Evolutionary conservation across 306 rosid genomes (phyloP).

Genomic region (Leucaena leucocephala): DNA sequence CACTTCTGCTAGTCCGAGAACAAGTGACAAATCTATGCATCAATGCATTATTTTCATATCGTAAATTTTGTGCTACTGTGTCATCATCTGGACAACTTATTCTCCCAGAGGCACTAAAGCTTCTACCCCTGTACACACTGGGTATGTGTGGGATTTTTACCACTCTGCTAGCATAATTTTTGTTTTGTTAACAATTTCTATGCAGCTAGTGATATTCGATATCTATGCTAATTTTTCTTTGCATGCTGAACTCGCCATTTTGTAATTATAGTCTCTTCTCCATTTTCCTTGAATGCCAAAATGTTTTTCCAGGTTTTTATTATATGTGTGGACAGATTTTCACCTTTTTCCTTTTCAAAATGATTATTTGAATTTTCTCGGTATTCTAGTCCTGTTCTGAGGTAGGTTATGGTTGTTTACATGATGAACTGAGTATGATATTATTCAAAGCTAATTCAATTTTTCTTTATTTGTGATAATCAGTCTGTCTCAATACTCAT

Average conservation of each 20-base stretch:
- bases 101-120: constrained; percentile 99
- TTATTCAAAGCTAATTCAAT: constrained; percentile 12
- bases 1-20: constrained; percentile 82
- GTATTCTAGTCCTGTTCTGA: constrained; percentile 22
- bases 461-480: constrained; percentile 27
- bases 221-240: constrained; percentile 11
- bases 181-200: constrained; percentile 12
- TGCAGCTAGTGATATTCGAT: constrained; percentile 24
- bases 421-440: constrained; percentile 22
- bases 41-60: constrained; percentile 81
- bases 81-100: constrained; percentile 98
- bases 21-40: constrained; percentile 89
- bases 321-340: constrained; percentile 9
- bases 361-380: not conserved
- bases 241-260: constrained; percentile 4
- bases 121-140: constrained; percentile 89
- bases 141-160: constrained; percentile 54
- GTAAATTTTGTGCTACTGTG: constrained; percentile 95
- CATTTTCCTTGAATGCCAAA: not conserved
- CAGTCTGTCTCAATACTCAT: constrained; percentile 25
- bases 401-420: constrained; percentile 17
- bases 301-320: constrained; percentile 23
- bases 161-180: not conserved
- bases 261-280: constrained; percentile 4
- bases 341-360: not conserved